Evolutionary conservation across 2,329 filamentous ascomycete genomes (phyloP), one percentile per base, ranked within the genome.

Genomic region (Pezicula rhizophila): DNA sequence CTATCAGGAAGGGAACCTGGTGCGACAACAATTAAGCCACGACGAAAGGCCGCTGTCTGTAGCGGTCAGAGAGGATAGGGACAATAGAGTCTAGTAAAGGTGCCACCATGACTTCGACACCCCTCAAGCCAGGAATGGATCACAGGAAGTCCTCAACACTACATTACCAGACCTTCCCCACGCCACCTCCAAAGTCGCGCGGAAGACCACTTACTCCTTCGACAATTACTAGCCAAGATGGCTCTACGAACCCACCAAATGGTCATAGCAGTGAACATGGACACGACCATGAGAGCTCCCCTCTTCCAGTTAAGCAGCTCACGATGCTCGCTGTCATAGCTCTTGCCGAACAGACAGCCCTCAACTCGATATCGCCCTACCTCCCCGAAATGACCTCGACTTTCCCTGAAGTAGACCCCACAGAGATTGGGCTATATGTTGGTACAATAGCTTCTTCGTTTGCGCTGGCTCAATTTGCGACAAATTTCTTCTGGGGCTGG

Each of bases 351-450:
- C 93, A 99, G 73, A 97, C 92, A 0, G 93, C 93, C 0, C 78
- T 99, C 63, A 99, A 99, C 68, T 96, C 90, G 18, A 96, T 99
- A 61, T 87, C 86, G 10, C 93, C 93, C 1, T 99, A 99, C 67
- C 79, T 99, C 2, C 93, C 93, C 0, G 81, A 90, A 59, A 97
- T 99, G 92, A 84, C 91, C 1, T 80, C 82, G 18, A 83, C 82
- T 1, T 97, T 97, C 64, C 87, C 89, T 1, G 88, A 88, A 53
- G 84, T 96, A 17, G 78, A 85, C 17, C 69, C 77, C 2, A 75
- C 74, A 5, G 74, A 90, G 59, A 85, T 86, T 28, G 93, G 92
- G 1, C 65, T 97, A 38, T 97, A 95, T 64, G 90, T 97, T 1
- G 93, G 93, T 12, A 75, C 90, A 42, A 84, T 97, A 42, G 93